Percentiles rank a stretch among this genome's conserved stretches.
Conservation (phyloP, 2,329 filamentous ascomycete species). For the Thelonectria blattea region DNA sequence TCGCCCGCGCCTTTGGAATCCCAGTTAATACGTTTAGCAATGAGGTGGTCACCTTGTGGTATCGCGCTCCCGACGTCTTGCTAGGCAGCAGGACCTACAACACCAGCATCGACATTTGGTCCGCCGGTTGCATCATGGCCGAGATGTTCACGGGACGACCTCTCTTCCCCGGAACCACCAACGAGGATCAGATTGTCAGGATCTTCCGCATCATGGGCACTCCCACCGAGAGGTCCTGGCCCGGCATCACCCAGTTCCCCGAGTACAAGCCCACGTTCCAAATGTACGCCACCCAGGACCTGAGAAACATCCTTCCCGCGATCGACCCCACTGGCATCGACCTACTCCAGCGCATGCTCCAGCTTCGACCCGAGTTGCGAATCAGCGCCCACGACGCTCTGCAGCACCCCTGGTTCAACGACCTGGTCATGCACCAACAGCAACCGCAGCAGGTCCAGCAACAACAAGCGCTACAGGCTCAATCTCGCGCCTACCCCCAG, state of each 20-base stretch:
- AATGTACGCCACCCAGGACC: conserved; percentile 90
- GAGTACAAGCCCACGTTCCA: conserved; percentile 97
- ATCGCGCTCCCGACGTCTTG: conserved; percentile 93
- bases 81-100: conserved; percentile 96
- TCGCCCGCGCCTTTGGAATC: conserved; percentile 93
- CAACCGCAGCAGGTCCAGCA: conserved; percentile 49
- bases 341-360: conserved; percentile 87
- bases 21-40: conserved; percentile 98
- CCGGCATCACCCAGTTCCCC: conserved; percentile 91
- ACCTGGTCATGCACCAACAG: conserved; percentile 66
- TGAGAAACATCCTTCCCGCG: conserved; percentile 84
- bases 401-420: conserved; percentile 90
- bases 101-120: conserved; percentile 99
- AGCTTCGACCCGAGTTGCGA: conserved; percentile 88
- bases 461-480: conserved; percentile 48
- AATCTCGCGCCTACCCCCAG: conserved; percentile 49
- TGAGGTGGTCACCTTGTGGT: conserved; percentile 97
- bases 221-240: conserved; percentile 93
- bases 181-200: conserved; percentile 95
- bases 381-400: conserved; percentile 88
- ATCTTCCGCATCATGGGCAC: conserved; percentile 99
- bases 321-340: conserved; percentile 89
- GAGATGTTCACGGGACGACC: conserved; percentile 98
- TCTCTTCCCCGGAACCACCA: conserved; percentile 95
- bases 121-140: conserved; percentile 98